These are phyloP conservation scores for Trametes cinnabarina DNA, from an alignment of 768 basidiomycete species.

Conservation along the genomic window DNA sequence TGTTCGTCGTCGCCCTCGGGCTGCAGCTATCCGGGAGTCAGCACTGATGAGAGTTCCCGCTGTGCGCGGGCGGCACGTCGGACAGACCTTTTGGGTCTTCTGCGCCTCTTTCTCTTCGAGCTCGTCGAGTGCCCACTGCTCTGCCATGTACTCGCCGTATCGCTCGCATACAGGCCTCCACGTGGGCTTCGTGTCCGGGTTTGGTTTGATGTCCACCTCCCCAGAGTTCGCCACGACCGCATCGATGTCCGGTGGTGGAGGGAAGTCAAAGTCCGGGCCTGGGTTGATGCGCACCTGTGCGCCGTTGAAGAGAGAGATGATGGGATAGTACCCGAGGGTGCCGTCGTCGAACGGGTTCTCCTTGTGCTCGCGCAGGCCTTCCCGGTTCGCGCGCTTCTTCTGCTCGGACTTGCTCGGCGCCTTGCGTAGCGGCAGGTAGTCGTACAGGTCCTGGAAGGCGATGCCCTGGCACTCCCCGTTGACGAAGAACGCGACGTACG, in stretches of 20 bases:
- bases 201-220: constrained; percentile 34
- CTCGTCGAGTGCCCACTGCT: constrained; percentile 78
- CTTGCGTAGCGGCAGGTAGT: constrained; percentile 79
- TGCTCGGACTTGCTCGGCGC: constrained; percentile 63
- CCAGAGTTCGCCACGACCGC: constrained; percentile 42
- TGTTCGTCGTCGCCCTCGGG: not conserved
- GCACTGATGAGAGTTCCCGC: too few species aligned
- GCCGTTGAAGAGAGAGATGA: constrained; percentile 90
- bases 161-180: constrained; percentile 86
- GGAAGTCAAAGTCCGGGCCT: constrained; percentile 81
- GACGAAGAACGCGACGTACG: constrained; percentile 84
- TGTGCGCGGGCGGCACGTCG: not conserved
- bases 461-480: constrained; percentile 83
- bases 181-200: constrained; percentile 35
- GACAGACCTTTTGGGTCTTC: constrained; percentile 27
- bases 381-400: constrained; percentile 60
- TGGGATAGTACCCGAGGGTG: constrained; percentile 91
- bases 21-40: not conserved
- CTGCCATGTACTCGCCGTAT: constrained; percentile 79
- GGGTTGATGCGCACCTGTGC: constrained; percentile 83
- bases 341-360: constrained; percentile 94
- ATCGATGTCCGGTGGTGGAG: constrained; percentile 80
- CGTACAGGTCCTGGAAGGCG: constrained; percentile 87
- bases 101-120: constrained; percentile 68
- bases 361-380: constrained; percentile 64